Base-by-base conservation (phyloP, 768 basidiomycete species). In the Trametes villosa region DNA sequence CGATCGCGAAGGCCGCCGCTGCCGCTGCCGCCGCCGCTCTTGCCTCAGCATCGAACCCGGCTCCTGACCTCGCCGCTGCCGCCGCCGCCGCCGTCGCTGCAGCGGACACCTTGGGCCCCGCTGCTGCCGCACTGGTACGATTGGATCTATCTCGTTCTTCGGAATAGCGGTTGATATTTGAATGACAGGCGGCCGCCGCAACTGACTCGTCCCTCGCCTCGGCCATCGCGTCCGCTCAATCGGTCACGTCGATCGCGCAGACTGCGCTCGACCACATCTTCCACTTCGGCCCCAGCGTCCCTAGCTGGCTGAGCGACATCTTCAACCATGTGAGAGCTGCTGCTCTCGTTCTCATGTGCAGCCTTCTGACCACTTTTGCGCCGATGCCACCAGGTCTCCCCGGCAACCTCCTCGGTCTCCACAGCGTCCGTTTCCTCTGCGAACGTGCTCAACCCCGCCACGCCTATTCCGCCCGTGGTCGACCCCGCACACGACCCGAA, bases 111-210 rank as follows among this genome's bases (percentile, higher is more conserved):
- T 45, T 56, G 17, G 54, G 7, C 1, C 54, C 54, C 17, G 54
- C 46, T n/a, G 54, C 54, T 1, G 54, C 44, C 8, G 54, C 54
- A 22, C 22, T 56, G 45, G 54, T 56, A 47, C 29, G 53, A n/a
- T 4, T 3, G 27, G 8, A 7, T 12, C 3, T 38, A 27, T 12
- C 17, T 38, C 33, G 7, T 27, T 24, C 7, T 9, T 3, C 34
- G 24, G 11, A 3, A 2, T 5, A 9, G 17, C 13, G 17, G 18
- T 3, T 53, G 26, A 53, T 18, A 2, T 18, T 8, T 1, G 0
- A 9, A 31, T 22, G 13, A 15, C 8, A 47, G 54, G 54, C 54
- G 2, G 22, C 54, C 1, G 33, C 31, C 13, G 26, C 42, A 9
- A 38, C 22, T 18, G 54, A 46, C 13, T 36, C 46, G 8, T 13